A percentile compares a stretch with the other conserved stretches of the same genome.
These are phyloP conservation scores for Fonsecaea erecta DNA, from an alignment of 2,329 filamentous ascomycete species.

Conservation along the genomic window DNA sequence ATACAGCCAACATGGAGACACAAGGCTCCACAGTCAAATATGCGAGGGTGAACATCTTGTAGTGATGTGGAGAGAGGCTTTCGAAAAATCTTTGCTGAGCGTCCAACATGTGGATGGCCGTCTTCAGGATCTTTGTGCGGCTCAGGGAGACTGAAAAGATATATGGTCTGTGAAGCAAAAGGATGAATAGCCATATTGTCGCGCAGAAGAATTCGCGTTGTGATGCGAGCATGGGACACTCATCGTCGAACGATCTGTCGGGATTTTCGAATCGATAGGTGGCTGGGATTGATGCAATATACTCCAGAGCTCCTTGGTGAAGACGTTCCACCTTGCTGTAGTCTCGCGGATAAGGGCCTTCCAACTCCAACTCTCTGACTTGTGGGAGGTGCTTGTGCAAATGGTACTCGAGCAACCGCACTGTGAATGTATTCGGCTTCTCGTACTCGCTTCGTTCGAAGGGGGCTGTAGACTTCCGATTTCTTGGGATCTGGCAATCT, in stretches of 20 bases:
- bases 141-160: conserved; percentile 18
- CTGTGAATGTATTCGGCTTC: conserved; percentile 17
- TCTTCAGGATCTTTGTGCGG: conserved; percentile 16
- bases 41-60: conserved; percentile 19
- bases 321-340: conserved; percentile 21
- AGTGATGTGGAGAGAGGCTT: conserved; percentile 10
- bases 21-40: conserved; percentile 20
- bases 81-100: conserved; percentile 20
- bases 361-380: conserved; percentile 12
- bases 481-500: conserved; percentile 21
- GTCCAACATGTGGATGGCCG: conserved; percentile 15
- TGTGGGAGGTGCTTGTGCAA: conserved; percentile 10
- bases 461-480: conserved; percentile 14
- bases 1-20: conserved; percentile 21
- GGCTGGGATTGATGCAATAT: conserved; percentile 14
- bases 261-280: conserved; percentile 15
- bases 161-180: conserved; percentile 20
- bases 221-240: conserved; percentile 15
- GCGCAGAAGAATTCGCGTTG: conserved; percentile 20
- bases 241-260: conserved; percentile 16
- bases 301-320: conserved; percentile 16
- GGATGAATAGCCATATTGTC: conserved; percentile 20
- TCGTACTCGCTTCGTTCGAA: conserved; percentile 8
- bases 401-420: conserved; percentile 19
- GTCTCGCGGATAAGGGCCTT: conserved; percentile 21